Percentiles rank a stretch among this genome's conserved stretches.
Evolutionary conservation across 768 basidiomycete species (phyloP).

Genomic region (Lentinula detonsa): DNA sequence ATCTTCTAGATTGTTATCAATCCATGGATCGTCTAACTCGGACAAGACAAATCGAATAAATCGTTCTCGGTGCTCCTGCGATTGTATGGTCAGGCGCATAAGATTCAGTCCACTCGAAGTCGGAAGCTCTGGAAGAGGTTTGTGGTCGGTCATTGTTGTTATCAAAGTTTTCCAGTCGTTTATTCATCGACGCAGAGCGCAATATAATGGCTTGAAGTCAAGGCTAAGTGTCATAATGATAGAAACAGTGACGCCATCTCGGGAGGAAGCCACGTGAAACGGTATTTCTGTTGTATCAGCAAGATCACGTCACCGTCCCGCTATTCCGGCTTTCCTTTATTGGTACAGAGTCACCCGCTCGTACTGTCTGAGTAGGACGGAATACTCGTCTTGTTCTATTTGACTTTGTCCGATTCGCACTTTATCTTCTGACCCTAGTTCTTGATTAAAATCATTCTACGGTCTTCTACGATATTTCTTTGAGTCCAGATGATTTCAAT

Average conservation of each 20-base stretch:
- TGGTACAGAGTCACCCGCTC: no score
- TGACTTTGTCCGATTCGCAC: no score
- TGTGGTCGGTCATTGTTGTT: background rate
- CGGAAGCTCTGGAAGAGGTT: conserved; percentile 5
- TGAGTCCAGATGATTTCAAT: no score
- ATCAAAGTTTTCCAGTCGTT: background rate
- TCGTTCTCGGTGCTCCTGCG: conserved; percentile 32
- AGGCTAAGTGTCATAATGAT: background rate
- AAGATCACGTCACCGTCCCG: no score
- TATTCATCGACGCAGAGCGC: background rate
- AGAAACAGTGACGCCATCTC: background rate
- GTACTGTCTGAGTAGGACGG: no score
- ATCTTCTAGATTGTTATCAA: conserved; percentile 25
- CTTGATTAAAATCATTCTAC: no score
- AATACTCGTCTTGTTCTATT: no score
- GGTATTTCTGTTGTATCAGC: no score
- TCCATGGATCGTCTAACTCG: conserved; percentile 24
- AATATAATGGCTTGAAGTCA: no score
- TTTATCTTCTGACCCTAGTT: no score
- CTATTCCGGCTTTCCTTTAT: no score
- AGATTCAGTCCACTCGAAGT: conserved; percentile 4
- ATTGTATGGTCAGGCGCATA: conserved; percentile 29
- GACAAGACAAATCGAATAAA: conserved; percentile 35
- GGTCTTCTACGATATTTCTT: no score
- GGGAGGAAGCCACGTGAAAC: background rate